These are phyloP conservation scores for Aureobasidium subglaciale DNA, from an alignment of 2,329 filamentous ascomycete genomes.

Conservation along the genomic window DNA sequence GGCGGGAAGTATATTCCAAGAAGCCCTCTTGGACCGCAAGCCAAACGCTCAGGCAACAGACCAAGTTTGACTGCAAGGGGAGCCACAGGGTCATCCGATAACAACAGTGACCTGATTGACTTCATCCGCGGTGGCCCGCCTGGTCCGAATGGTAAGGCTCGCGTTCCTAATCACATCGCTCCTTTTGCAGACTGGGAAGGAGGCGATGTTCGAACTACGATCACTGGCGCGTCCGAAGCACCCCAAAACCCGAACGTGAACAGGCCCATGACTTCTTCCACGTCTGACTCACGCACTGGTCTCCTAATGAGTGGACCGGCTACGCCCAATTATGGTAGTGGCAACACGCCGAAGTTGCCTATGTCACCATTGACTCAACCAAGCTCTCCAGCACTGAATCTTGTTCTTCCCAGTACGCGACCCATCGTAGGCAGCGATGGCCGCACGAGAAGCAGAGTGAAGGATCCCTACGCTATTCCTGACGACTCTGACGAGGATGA, in stretches of 20 bases:
- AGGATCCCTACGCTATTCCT: conserved; percentile 92
- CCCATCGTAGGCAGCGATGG: conserved; percentile 34
- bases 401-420: not conserved
- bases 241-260: not conserved
- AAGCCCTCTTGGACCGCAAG: not conserved
- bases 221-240: not conserved
- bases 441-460: conserved; percentile 69
- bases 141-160: conserved; percentile 23
- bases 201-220: not conserved
- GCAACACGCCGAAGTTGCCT: not conserved
- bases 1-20: conserved; percentile 16
- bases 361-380: conserved; percentile 2
- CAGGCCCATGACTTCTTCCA: conserved; percentile 10
- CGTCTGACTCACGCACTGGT: conserved; percentile 65
- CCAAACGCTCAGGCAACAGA: not conserved
- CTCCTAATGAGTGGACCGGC: conserved; percentile 40
- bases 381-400: not conserved
- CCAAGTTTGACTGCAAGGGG: conserved; percentile 17
- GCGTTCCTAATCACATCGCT: conserved; percentile 15
- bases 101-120: conserved; percentile 80
- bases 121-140: conserved; percentile 88
- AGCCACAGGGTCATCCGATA: conserved; percentile 61
- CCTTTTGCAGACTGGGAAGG: conserved; percentile 10
- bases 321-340: not conserved
- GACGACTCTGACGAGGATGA: conserved; percentile 49